Evolutionary conservation across 257 asterid genomes (phyloP).

Genomic region (Nicotiana undulata): DNA sequence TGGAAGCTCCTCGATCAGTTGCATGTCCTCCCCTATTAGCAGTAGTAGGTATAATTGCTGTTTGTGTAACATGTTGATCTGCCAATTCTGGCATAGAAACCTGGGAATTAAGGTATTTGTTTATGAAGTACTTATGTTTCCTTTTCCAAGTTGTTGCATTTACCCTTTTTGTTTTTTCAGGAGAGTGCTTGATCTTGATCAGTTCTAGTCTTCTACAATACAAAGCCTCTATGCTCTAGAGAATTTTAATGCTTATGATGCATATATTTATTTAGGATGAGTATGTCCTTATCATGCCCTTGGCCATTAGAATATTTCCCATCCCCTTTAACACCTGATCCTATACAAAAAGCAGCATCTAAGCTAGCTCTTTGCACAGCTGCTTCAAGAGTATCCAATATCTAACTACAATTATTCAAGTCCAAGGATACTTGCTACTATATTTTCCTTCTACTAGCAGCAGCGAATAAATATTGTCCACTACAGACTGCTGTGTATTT

Average conservation of each 20-base stretch:
- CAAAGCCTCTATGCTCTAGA: not conserved
- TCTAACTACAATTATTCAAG: not conserved
- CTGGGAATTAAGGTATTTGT: conserved; percentile 62
- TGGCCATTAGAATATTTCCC: too few relatives aligned
- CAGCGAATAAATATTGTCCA: not conserved
- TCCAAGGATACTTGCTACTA: not conserved
- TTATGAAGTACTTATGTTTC: not conserved
- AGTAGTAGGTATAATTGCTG: too few relatives aligned
- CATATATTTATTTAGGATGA: not conserved
- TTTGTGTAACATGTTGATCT: not conserved
- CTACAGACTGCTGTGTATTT: not conserved
- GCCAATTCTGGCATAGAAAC: conserved; percentile 93
- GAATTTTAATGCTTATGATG: not conserved
- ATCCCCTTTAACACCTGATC: too few relatives aligned
- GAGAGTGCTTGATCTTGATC: not conserved
- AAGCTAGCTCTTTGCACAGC: too few relatives aligned
- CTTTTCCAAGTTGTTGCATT: not conserved
- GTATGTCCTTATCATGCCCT: not conserved
- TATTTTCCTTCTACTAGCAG: not conserved
- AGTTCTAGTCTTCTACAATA: not conserved
- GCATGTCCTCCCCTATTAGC: too few relatives aligned
- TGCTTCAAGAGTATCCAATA: not conserved
- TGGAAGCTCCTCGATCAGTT: too few relatives aligned
- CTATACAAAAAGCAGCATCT: too few relatives aligned
- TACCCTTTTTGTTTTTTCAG: not conserved